Evolutionary conservation across 805 yeast species (phyloP).

Genomic region (Ogataea populi-albae): DNA sequence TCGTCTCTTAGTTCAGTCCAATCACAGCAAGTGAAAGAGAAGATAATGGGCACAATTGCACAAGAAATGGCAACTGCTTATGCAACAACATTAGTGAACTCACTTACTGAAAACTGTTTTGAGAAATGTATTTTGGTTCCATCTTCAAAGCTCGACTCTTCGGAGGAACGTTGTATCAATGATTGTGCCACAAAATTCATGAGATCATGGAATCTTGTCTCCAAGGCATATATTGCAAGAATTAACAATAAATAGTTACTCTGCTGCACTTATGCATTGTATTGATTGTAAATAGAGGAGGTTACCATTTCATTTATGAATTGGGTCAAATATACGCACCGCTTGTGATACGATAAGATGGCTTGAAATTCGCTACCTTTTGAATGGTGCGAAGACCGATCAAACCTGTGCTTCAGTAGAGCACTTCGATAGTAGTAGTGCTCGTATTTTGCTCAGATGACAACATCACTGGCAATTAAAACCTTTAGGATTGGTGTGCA

Average conservation of each 20-base stretch:
- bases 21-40: conserved; percentile 51
- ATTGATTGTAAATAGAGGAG: too few species aligned
- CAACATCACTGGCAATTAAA: too few species aligned
- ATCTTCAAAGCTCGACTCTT: conserved; percentile 42
- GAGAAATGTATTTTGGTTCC: conserved; percentile 72
- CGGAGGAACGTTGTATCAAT: conserved; percentile 65
- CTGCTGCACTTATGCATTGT: too few species aligned
- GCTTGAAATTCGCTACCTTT: too few species aligned
- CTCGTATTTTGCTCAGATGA: too few species aligned
- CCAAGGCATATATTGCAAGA: conserved; percentile 72
- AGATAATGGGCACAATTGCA: conserved; percentile 66
- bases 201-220: conserved; percentile 86
- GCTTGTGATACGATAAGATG: too few species aligned
- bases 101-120: conserved; percentile 84
- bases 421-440: too few species aligned
- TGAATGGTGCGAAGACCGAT: too few species aligned
- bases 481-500: too few species aligned
- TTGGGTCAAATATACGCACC: too few species aligned
- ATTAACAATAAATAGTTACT: conserved; percentile 39
- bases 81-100: conserved; percentile 82
- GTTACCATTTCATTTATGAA: too few species aligned
- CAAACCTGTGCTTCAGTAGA: too few species aligned
- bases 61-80: conserved; percentile 89
- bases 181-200: conserved; percentile 84
- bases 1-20: conserved; percentile 18